Evolutionary conservation across 129 eudicot species (phyloP), one percentile per base, ranked within the genome.

Genomic region (Solidago caesia): DNA sequence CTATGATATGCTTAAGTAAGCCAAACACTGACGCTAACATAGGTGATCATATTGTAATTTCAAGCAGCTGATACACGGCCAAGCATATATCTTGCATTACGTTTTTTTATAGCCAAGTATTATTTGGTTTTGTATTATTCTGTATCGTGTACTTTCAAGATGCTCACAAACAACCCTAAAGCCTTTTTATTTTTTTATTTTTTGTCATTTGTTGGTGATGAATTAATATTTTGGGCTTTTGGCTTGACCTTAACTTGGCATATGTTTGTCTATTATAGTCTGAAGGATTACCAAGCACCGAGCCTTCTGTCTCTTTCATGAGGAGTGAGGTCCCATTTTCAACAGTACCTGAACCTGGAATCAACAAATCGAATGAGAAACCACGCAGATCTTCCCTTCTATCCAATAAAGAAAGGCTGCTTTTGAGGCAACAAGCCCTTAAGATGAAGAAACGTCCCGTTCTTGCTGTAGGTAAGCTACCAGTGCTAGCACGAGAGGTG

Each of bases 361-460:
- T 66, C 73, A 82, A 65, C 26, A 68, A 57, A 51, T 71, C 89
- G 63, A 55, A 25, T 46, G 27, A 71, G 67, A 68, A 67, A 58
- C 77, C 82, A 77, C 76, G 47, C 64, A 82, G 86, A 88, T 77
- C 86, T 16, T 63, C 45, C 68, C 80, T 80, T 62, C 88, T 94
- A 75, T 86, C 98, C 45, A 90, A 90, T 80, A 90, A 76, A 81
- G 98, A 94, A 84, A 86, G 98, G 81, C 86, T 94, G 76, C 85
- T 88, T 76, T 73, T 94, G 74, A 84, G 98, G 73, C 90, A 87
- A 79, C 96, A 90, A 80, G 98, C 98, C 63, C 93, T 94, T 39
- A 79, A 78, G 86, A 76, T 68, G 82, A 90, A 69, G 76, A 86
- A 77, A 29, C 87, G 82, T 29, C 97, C 97, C 25, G 84, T 94